phyloP scores from a whole-genome alignment of 2,329 filamentous ascomycete species.

The Hawksworthiomyces lignivorus region DNA sequence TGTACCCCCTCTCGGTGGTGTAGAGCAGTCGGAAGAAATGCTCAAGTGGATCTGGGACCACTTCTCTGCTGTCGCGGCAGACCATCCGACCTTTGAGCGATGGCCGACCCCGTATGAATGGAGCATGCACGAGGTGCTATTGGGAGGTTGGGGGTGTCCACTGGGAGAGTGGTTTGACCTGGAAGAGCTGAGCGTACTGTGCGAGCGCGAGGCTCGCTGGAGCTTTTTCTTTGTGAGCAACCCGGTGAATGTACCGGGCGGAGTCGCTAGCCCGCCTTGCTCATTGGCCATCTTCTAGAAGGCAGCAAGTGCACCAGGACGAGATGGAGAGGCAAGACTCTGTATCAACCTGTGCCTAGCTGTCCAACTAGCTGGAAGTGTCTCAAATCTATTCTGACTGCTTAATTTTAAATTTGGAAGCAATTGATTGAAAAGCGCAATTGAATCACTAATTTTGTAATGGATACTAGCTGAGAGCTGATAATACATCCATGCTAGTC shows the following conservation, averaged over 20 bases:
- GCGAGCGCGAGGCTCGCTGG: slow-evolving; percentile 44
- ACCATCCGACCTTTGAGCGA: slow-evolving; percentile 45
- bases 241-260: slow-evolving; percentile 49
- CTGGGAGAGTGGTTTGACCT: slow-evolving; percentile 37
- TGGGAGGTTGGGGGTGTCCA: slow-evolving; percentile 13
- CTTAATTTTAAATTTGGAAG: too few species aligned
- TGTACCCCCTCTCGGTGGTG: slow-evolving; percentile 35
- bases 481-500: too few species aligned
- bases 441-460: too few species aligned
- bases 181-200: slow-evolving; percentile 40
- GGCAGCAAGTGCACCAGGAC: too few species aligned
- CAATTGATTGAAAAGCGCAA: too few species aligned
- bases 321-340: too few species aligned
- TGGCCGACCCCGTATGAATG: slow-evolving; percentile 19
- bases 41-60: slow-evolving; percentile 51
- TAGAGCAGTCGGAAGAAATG: slow-evolving; percentile 39
- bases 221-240: slow-evolving; percentile 55
- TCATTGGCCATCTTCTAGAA: too few species aligned
- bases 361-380: too few species aligned
- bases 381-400: too few species aligned
- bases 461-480: too few species aligned
- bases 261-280: slow-evolving; percentile 40
- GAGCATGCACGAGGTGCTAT: slow-evolving; percentile 10
- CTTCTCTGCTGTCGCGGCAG: slow-evolving; percentile 49
- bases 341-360: too few species aligned